Evolutionary conservation across 306 rosid species (phyloP).

Genomic region (Delonix regia): DNA sequence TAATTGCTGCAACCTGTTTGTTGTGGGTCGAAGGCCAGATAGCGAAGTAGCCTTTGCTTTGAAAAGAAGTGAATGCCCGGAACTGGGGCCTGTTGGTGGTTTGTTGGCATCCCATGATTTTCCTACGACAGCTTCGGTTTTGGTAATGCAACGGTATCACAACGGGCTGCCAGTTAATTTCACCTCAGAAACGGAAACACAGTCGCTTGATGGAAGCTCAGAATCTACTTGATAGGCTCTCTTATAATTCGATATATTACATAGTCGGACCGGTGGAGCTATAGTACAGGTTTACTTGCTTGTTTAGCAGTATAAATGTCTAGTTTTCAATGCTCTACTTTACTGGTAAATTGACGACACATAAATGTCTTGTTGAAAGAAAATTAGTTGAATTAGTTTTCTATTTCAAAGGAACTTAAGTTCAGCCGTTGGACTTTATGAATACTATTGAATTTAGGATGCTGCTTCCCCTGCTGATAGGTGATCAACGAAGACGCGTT

Average conservation of each 20-base stretch:
- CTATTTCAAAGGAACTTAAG: neutral
- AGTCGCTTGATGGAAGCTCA: neutral
- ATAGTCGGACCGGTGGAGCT: neutral
- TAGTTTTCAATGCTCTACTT: neutral
- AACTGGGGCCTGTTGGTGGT: constrained; percentile 48
- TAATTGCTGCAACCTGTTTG: constrained; percentile 54
- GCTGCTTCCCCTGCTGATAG: too few relatives aligned
- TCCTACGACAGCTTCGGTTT: constrained; percentile 61
- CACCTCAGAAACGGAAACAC: constrained; percentile 19
- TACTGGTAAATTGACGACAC: neutral
- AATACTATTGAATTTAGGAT: neutral
- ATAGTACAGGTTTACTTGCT: neutral
- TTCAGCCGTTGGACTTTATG: neutral
- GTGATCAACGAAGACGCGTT: too few relatives aligned
- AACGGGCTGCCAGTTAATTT: constrained; percentile 27
- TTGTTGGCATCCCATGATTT: constrained; percentile 65
- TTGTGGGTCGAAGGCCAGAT: constrained; percentile 58
- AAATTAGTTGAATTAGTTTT: neutral
- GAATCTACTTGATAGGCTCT: neutral
- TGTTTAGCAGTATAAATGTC: neutral
- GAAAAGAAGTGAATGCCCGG: constrained; percentile 36
- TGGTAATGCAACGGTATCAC: constrained; percentile 48
- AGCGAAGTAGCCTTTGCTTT: constrained; percentile 39
- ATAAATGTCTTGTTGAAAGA: neutral
- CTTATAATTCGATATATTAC: neutral